phyloP scores from a whole-genome alignment of 257 asterid genomes.

The Lantana camara region DNA sequence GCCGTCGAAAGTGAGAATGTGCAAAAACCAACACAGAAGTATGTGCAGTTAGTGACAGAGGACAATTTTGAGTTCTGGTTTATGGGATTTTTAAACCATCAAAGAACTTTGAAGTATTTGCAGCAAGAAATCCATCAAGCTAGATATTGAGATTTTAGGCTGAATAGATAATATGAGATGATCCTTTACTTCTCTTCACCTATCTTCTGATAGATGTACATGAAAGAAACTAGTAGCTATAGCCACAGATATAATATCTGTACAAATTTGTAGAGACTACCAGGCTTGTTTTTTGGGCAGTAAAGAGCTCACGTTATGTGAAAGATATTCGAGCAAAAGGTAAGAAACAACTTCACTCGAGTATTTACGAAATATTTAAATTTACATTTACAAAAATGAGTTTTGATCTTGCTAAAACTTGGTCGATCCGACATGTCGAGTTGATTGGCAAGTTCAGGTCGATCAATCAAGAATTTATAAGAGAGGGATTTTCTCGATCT shows the following conservation, averaged over 20 bases:
- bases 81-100: conserved; percentile 51
- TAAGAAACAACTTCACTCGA: too few relatives aligned
- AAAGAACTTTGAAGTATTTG: conserved; percentile 34
- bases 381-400: too few relatives aligned
- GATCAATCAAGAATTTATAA: too few relatives aligned
- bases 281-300: neutral
- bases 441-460: too few relatives aligned
- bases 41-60: conserved; percentile 39
- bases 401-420: too few relatives aligned
- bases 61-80: conserved; percentile 59
- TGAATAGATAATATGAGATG: neutral
- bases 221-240: neutral
- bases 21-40: conserved; percentile 43
- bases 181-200: neutral
- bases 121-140: conserved; percentile 34
- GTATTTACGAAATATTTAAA: too few relatives aligned
- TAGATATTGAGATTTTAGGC: conserved; percentile 3
- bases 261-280: neutral
- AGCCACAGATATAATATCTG: neutral
- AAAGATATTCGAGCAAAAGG: too few relatives aligned
- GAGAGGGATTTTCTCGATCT: too few relatives aligned
- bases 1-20: conserved; percentile 18
- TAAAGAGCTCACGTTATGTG: neutral
- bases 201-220: neutral
- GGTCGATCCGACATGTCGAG: too few relatives aligned